phyloP scores from a whole-genome alignment of 1,284 basidiomycete genomes.

The Phellopilus nigrolimitatus region DNA sequence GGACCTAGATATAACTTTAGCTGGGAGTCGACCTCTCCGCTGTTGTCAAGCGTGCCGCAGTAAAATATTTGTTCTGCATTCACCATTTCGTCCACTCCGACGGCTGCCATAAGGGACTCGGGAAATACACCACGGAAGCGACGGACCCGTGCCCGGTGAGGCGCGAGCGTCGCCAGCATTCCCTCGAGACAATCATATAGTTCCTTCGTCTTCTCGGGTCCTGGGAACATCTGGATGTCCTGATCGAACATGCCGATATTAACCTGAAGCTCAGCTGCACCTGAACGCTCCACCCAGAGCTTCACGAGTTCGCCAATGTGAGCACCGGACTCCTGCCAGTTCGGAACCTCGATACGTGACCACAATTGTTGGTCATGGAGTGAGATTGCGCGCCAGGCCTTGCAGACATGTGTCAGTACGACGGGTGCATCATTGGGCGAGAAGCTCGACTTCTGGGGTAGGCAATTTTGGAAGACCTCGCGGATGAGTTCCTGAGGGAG shows the following conservation, averaged over 20 bases:
- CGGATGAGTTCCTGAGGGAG: conserved; percentile 15
- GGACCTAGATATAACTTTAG: conserved; percentile 8
- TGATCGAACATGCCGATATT: conserved; percentile 13
- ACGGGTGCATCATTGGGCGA: conserved; percentile 2
- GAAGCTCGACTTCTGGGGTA: conserved; percentile 8
- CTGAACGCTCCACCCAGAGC: conserved; percentile 13
- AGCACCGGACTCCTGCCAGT: not conserved
- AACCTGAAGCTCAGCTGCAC: conserved; percentile 2
- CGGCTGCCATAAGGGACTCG: conserved; percentile 9
- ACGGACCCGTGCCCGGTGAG: conserved; percentile 3
- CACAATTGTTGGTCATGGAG: conserved; percentile 6
- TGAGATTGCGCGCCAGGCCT: conserved; percentile 8
- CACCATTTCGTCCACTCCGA: conserved; percentile 14
- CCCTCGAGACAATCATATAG: not conserved
- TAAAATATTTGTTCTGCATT: conserved; percentile 6
- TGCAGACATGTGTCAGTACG: conserved; percentile 17
- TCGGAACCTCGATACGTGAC: conserved; percentile 11
- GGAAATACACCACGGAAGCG: conserved; percentile 15
- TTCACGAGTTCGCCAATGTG: conserved; percentile 5
- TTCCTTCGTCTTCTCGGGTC: not conserved
- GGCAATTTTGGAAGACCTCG: conserved; percentile 12
- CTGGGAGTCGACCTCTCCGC: not conserved
- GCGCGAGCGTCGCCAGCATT: conserved; percentile 4
- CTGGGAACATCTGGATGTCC: conserved; percentile 13
- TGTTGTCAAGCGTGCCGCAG: conserved; percentile 13